Evolutionary conservation across 306 rosid genomes (phyloP).

Genomic region (Fragaria ananassa): DNA sequence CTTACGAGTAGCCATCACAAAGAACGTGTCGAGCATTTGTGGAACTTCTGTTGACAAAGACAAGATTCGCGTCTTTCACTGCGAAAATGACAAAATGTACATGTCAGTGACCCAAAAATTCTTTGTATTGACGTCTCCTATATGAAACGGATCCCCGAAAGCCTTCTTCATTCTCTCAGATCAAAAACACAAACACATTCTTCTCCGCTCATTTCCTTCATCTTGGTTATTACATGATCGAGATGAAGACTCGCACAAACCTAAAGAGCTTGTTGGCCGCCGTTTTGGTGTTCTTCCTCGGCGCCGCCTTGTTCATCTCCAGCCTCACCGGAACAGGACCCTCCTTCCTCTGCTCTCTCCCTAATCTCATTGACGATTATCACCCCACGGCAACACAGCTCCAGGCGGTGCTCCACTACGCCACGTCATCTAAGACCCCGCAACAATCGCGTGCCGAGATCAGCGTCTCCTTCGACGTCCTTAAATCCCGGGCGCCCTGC

Average conservation of each 20-base stretch:
- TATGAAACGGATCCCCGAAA: not conserved
- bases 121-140: not conserved
- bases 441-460: slow-evolving; percentile 73
- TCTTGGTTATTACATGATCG: not conserved
- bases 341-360: slow-evolving; percentile 36
- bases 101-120: not conserved
- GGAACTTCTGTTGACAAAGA: not conserved
- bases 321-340: slow-evolving; percentile 30
- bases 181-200: not conserved
- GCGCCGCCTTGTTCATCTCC: slow-evolving; percentile 37
- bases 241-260: slow-evolving; percentile 37
- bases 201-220: not conserved
- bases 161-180: not conserved
- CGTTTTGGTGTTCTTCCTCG: slow-evolving; percentile 44
- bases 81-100: not conserved
- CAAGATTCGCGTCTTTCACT: not conserved
- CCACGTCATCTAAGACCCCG: slow-evolving; percentile 63
- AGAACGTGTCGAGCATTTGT: too few relatives aligned
- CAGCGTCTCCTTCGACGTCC: slow-evolving; percentile 55
- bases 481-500: slow-evolving; percentile 49
- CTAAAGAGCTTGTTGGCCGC: slow-evolving; percentile 33
- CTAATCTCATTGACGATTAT: slow-evolving; percentile 8
- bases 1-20: not conserved
- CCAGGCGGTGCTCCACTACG: slow-evolving; percentile 77
- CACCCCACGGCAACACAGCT: slow-evolving; percentile 45